A percentile compares a stretch with the other conserved stretches of the same genome.
phyloP scores from a whole-genome alignment of 768 basidiomycete species.

The Lactarius psammicola region DNA sequence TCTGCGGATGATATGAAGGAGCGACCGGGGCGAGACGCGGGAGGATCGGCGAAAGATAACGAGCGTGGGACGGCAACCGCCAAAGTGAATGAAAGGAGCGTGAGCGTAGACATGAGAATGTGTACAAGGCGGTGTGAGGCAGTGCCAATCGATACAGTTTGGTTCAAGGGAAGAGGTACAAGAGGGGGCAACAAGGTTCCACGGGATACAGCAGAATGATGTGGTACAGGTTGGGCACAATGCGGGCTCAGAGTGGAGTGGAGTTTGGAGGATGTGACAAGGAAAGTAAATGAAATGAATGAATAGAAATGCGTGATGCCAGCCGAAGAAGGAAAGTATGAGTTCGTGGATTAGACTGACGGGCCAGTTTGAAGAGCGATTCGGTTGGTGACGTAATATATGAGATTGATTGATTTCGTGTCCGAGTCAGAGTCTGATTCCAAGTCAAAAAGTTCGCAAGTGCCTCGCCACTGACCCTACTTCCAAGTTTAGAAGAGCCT shows the following conservation, averaged over 20 bases:
- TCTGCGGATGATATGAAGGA: slow-evolving; percentile 21
- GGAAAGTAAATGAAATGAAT: background rate
- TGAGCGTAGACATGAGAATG: slow-evolving; percentile 10
- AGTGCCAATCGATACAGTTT: slow-evolving; percentile 24
- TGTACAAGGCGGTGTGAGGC: slow-evolving; percentile 13
- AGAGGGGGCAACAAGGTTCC: slow-evolving; percentile 14
- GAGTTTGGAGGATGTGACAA: slow-evolving; percentile 15
- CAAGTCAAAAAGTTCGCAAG: background rate
- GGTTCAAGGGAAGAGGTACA: slow-evolving; percentile 15
- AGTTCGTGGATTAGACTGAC: slow-evolving; percentile 2
- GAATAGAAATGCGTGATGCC: slow-evolving; percentile 13
- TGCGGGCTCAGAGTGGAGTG: slow-evolving; percentile 15
- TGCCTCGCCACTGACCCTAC: background rate
- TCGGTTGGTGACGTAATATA: slow-evolving; percentile 7
- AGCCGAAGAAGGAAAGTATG: slow-evolving; percentile 18
- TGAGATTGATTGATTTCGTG: slow-evolving; percentile 11
- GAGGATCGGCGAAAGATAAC: slow-evolving; percentile 5
- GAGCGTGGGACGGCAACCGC: slow-evolving; percentile 11
- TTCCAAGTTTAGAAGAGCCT: slow-evolving; percentile 25
- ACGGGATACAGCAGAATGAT: slow-evolving; percentile 19
- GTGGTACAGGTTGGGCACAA: slow-evolving; percentile 20
- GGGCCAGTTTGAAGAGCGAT: slow-evolving; percentile 14
- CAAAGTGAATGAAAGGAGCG: slow-evolving; percentile 17
- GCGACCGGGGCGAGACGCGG: slow-evolving; percentile 20
- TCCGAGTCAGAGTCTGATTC: slow-evolving; percentile 2